These are phyloP conservation scores for Backusella liffmaniae DNA, from an alignment of 192 early-diverging fungal genomes.

Conservation along the genomic window DNA sequence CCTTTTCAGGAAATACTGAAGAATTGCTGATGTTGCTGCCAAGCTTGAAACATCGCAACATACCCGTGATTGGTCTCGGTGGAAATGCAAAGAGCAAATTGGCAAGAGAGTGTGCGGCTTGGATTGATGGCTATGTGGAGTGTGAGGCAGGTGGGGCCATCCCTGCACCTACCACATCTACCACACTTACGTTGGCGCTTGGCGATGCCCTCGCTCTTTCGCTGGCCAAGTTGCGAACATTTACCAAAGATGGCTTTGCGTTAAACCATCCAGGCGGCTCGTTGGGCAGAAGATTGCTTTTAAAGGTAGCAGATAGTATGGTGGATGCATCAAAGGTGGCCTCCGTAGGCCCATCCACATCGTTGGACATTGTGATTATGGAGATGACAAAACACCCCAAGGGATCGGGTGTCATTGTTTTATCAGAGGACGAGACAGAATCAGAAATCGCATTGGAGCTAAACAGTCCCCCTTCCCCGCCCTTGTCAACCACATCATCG, in stretches of 20 bases:
- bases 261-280: conserved; percentile 49
- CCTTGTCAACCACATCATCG: conserved; percentile 10
- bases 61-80: conserved; percentile 41
- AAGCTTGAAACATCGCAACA: conserved; percentile 35
- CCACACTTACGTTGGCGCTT: conserved; percentile 44
- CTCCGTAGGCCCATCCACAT: conserved; percentile 19
- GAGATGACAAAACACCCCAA: conserved; percentile 38
- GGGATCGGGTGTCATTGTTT: conserved; percentile 33
- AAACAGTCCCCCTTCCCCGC: conserved; percentile 10
- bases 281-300: conserved; percentile 32
- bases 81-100: conserved; percentile 41
- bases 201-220: conserved; percentile 45
- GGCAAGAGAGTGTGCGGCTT: conserved; percentile 38
- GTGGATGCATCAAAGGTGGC: conserved; percentile 14
- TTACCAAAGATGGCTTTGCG: conserved; percentile 39
- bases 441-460: neutral
- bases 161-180: conserved; percentile 47
- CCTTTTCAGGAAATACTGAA: conserved; percentile 48
- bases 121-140: conserved; percentile 42
- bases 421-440: neutral
- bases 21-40: conserved; percentile 40
- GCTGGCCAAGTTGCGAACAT: conserved; percentile 33
- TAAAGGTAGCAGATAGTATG: conserved; percentile 42
- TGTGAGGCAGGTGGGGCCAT: conserved; percentile 36
- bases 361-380: conserved; percentile 36